These are phyloP conservation scores for Sarocladium brachiariae DNA, from an alignment of 2,329 filamentous ascomycete species.

Conservation along the genomic window DNA sequence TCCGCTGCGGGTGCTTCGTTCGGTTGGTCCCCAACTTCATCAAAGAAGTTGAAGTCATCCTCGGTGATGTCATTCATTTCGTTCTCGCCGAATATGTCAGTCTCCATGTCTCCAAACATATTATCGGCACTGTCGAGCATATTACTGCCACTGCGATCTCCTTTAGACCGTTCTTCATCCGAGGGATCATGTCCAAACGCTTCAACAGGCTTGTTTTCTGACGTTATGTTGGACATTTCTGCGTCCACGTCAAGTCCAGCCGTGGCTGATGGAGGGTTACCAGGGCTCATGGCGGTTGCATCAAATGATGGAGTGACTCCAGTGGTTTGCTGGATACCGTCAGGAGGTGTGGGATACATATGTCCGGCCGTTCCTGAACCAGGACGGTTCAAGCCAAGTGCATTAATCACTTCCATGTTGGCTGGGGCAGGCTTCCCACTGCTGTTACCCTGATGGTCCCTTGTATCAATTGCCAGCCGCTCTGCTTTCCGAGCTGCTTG, in stretches of 20 bases:
- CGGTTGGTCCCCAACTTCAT: slow-evolving; percentile 35
- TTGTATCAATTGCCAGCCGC: slow-evolving; percentile 33
- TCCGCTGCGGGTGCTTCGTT: neutral
- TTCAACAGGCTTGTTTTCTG: slow-evolving; percentile 9
- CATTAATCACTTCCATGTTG: neutral
- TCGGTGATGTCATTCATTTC: slow-evolving; percentile 72
- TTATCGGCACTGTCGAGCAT: slow-evolving; percentile 45
- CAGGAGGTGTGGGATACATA: slow-evolving; percentile 68
- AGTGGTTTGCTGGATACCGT: slow-evolving; percentile 49
- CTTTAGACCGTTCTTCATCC: slow-evolving; percentile 34
- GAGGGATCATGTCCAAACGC: slow-evolving; percentile 10
- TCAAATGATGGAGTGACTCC: slow-evolving; percentile 52
- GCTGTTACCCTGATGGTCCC: slow-evolving; percentile 30
- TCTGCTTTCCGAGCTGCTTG: slow-evolving; percentile 44
- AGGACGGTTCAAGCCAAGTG: slow-evolving; percentile 34
- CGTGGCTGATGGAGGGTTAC: slow-evolving; percentile 25
- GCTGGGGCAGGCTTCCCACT: slow-evolving; percentile 20
- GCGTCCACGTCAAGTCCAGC: slow-evolving; percentile 28
- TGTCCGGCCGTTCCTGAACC: slow-evolving; percentile 41
- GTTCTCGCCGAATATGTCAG: slow-evolving; percentile 63
- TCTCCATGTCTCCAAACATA: slow-evolving; percentile 60
- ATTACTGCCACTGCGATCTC: slow-evolving; percentile 35
- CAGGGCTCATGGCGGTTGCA: slow-evolving; percentile 48
- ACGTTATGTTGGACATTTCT: slow-evolving; percentile 18
- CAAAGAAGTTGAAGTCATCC: slow-evolving; percentile 79